phyloP scores from a whole-genome alignment of 2,329 filamentous ascomycete species.

The Paecilomyces dactylethromorphus region DNA sequence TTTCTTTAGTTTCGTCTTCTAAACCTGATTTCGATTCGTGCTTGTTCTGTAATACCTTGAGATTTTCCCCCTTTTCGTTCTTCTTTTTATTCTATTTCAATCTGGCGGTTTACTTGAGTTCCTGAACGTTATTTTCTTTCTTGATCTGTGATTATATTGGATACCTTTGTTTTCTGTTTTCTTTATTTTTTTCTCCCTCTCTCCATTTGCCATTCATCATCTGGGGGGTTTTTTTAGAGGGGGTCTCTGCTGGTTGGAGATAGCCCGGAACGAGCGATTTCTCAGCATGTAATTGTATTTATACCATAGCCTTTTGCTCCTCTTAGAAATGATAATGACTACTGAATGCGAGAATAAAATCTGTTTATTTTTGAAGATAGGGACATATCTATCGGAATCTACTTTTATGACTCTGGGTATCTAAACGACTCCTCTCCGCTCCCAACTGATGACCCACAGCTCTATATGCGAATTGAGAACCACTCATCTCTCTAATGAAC shows the following conservation, averaged over 20 bases:
- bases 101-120: not conserved
- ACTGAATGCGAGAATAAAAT: not conserved
- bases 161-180: not conserved
- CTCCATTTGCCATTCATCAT: not conserved
- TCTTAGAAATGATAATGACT: not conserved
- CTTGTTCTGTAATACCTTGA: not conserved
- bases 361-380: not conserved
- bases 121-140: not conserved
- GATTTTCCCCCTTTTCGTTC: not conserved
- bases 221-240: not conserved
- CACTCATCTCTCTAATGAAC: not conserved
- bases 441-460: not conserved
- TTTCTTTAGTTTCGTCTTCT: not conserved
- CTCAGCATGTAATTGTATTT: not conserved
- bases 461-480: not conserved
- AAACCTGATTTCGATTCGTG: not conserved
- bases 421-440: not conserved
- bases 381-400: not conserved
- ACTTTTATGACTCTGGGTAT: not conserved
- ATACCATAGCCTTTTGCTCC: not conserved
- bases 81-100: not conserved
- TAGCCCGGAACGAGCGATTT: not conserved
- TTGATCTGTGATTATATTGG: not conserved
- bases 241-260: not conserved
- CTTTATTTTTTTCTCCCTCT: not conserved